phyloP scores from a whole-genome alignment of 2,329 filamentous ascomycete genomes.

The Coniochaeta pulveracea region DNA sequence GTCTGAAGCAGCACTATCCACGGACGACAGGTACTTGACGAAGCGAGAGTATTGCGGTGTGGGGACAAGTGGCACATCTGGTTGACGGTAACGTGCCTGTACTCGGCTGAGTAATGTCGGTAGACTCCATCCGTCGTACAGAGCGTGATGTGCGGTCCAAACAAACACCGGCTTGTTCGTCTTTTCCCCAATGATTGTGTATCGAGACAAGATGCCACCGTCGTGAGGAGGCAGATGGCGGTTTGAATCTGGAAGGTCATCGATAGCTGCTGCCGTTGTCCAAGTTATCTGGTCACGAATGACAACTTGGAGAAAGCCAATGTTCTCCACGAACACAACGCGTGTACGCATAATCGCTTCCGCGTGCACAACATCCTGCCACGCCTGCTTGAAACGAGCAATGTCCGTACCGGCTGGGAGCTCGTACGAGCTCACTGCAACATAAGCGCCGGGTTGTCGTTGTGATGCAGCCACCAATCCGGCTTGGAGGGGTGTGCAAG shows the following conservation, averaged over 20 bases:
- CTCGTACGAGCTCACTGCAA: constrained; percentile 3
- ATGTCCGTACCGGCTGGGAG: constrained; percentile 3
- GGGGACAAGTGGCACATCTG: constrained; percentile 1
- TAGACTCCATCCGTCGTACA: constrained; percentile 15
- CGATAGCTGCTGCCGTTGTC: constrained; percentile 3
- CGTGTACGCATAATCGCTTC: constrained; percentile 9
- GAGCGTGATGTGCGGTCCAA: constrained; percentile 12
- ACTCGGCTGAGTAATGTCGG: constrained; percentile 10
- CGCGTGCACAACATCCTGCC: constrained; percentile 6
- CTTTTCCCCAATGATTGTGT: constrained; percentile 8
- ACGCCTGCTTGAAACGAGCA: constrained; percentile 5
- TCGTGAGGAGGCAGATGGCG: constrained; percentile 11
- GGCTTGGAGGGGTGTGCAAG: background rate
- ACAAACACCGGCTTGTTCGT: constrained; percentile 7
- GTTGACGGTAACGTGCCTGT: constrained; percentile 8
- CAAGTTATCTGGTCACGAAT: constrained; percentile 8
- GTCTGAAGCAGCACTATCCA: constrained; percentile 8
- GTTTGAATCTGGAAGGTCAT: constrained; percentile 3
- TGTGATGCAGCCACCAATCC: constrained; percentile 1
- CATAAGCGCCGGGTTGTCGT: constrained; percentile 2
- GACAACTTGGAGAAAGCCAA: constrained; percentile 10
- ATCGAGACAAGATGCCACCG: constrained; percentile 9
- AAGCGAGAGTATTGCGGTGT: constrained; percentile 11
- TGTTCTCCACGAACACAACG: constrained; percentile 5
- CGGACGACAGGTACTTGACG: constrained; percentile 9